Evolutionary conservation across 768 basidiomycete species (phyloP).

Genomic region (Amanita molliuscula): DNA sequence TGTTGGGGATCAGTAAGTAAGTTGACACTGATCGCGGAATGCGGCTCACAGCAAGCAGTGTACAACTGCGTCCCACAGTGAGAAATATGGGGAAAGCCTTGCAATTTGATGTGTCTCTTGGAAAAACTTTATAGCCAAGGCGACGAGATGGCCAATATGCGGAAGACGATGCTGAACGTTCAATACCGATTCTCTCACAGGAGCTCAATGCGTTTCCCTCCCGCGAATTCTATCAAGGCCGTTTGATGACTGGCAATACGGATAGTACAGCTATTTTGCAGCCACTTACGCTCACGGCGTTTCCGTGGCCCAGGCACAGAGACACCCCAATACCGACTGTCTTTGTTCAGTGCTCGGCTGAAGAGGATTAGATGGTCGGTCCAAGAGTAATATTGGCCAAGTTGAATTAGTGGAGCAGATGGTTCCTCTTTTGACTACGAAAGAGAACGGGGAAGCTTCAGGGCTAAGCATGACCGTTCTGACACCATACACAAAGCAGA

Average conservation of each 20-base stretch:
- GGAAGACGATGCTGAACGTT: conserved; percentile 56
- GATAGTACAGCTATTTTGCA: conserved; percentile 23
- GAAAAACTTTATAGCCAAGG: conserved; percentile 44
- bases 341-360: conserved; percentile 44
- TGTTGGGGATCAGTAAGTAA: conserved; percentile 60
- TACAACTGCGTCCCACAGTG: conserved; percentile 60
- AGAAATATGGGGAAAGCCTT: conserved; percentile 45
- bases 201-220: conserved; percentile 55
- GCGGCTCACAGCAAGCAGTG: conserved; percentile 24
- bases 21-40: not conserved
- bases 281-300: conserved; percentile 27
- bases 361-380: conserved; percentile 50
- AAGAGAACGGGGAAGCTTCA: conserved; percentile 10
- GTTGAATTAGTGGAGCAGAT: conserved; percentile 41
- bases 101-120: conserved; percentile 51
- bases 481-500: conserved; percentile 53
- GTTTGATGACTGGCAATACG: conserved; percentile 35
- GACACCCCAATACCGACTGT: conserved; percentile 36
- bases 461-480: conserved; percentile 35
- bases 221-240: conserved; percentile 48
- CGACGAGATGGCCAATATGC: conserved; percentile 21
- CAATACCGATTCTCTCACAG: conserved; percentile 56
- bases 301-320: conserved; percentile 46
- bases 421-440: conserved; percentile 27
- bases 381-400: conserved; percentile 55